A percentile compares a stretch with the other conserved stretches of the same genome.
Conservation (phyloP, 371 early-diverging fungal genomes). For the Haplosporangium sp. region DNA sequence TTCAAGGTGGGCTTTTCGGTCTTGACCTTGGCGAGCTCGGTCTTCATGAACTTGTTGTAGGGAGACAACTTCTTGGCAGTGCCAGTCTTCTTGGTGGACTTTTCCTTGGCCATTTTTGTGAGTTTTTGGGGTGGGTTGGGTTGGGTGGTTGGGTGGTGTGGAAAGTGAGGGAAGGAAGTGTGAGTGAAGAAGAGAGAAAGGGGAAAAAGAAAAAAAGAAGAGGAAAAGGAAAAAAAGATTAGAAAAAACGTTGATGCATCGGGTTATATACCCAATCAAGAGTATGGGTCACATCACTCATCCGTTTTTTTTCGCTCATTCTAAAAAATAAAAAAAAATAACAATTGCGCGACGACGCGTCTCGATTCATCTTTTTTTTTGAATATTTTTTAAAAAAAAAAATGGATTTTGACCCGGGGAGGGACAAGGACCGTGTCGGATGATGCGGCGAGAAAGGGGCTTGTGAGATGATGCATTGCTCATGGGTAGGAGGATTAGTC, state of each 20-base stretch:
- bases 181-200: not conserved
- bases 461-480: not conserved
- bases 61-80: conserved; percentile 66
- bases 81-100: conserved; percentile 53
- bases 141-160: not conserved
- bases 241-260: conserved; percentile 27
- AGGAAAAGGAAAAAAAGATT: conserved; percentile 25
- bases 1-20: conserved; percentile 64
- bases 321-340: conserved; percentile 2
- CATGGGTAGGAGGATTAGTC: conserved; percentile 4
- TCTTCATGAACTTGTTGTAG: conserved; percentile 80
- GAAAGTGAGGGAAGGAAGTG: not conserved
- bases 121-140: conserved; percentile 6
- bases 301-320: conserved; percentile 2
- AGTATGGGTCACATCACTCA: not conserved
- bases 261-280: conserved; percentile 5
- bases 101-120: conserved; percentile 53
- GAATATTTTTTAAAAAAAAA: conserved; percentile 4
- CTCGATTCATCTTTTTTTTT: conserved; percentile 6
- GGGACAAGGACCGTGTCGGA: conserved; percentile 7
- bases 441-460: not conserved
- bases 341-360: not conserved
- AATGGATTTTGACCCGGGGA: not conserved
- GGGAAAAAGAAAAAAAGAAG: conserved; percentile 7
- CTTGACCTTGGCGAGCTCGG: conserved; percentile 75